phyloP scores from a whole-genome alignment of 169 alveolate genomes.

The Plasmodium knowlesi region DNA sequence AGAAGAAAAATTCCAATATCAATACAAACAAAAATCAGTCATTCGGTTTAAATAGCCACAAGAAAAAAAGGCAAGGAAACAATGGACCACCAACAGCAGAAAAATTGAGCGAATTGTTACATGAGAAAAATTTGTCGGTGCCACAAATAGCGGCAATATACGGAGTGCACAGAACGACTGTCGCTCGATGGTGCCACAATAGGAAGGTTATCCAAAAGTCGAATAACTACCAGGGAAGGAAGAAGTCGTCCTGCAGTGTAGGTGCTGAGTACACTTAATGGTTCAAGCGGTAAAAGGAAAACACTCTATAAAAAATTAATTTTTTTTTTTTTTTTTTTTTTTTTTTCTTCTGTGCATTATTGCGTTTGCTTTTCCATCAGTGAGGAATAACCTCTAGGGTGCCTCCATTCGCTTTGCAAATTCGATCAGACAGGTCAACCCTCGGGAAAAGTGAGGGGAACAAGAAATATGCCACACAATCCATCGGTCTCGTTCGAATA shows the following conservation, averaged over 20 bases:
- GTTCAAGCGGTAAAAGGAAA: background rate
- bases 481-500: background rate
- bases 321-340: background rate
- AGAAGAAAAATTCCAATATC: conserved; percentile 3
- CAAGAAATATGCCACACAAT: background rate
- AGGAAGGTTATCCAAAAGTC: conserved; percentile 64
- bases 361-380: background rate
- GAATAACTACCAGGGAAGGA: conserved; percentile 24
- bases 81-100: conserved; percentile 75
- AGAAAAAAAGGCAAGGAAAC: conserved; percentile 21
- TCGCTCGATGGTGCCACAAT: conserved; percentile 72
- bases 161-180: conserved; percentile 76
- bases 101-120: conserved; percentile 34
- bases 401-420: background rate
- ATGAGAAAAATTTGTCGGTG: conserved; percentile 50
- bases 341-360: background rate
- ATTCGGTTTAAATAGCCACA: background rate
- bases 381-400: background rate
- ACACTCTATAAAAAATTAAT: background rate
- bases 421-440: background rate
- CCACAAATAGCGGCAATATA: conserved; percentile 73
- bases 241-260: background rate
- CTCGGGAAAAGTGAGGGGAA: background rate
- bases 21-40: conserved; percentile 1
- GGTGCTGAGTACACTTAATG: background rate